Percentiles rank a stretch among this genome's conserved stretches.
These are phyloP conservation scores for Epichloe sylvatica DNA, from an alignment of 2,329 filamentous ascomycete species.

Conservation along the genomic window DNA sequence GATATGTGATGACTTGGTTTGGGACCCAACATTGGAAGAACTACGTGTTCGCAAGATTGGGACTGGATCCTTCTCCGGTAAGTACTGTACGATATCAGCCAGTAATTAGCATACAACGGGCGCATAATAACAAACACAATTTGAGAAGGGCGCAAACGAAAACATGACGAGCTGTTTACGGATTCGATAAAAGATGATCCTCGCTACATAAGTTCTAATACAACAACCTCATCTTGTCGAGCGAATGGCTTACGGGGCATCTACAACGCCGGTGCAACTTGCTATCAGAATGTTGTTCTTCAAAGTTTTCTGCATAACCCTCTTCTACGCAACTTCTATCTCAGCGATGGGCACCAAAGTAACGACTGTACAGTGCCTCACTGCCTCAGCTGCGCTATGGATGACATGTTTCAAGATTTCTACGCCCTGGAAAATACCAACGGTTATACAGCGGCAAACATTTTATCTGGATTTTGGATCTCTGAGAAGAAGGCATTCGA, in stretches of 20 bases:
- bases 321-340: constrained; percentile 78
- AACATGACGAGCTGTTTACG: constrained; percentile 55
- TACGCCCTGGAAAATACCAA: constrained; percentile 65
- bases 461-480: constrained; percentile 82
- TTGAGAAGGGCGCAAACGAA: constrained; percentile 52
- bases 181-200: constrained; percentile 58
- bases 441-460: constrained; percentile 78
- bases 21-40: constrained; percentile 67
- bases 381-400: constrained; percentile 57
- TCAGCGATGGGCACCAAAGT: constrained; percentile 75
- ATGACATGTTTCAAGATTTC: constrained; percentile 61
- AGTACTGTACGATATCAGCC: not conserved
- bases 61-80: constrained; percentile 50
- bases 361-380: constrained; percentile 53
- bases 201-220: constrained; percentile 64
- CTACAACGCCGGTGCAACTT: constrained; percentile 96
- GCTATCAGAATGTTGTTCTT: constrained; percentile 92
- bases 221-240: constrained; percentile 65
- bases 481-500: constrained; percentile 60
- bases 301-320: constrained; percentile 92
- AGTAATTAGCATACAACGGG: not conserved
- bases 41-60: constrained; percentile 57
- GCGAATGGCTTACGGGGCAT: constrained; percentile 81
- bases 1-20: constrained; percentile 70
- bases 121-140: not conserved